A percentile compares a stretch with the other conserved stretches of the same genome.
These are phyloP conservation scores for Fagopyrum esculentum DNA, from an alignment of 148 eudicot genomes.

Conservation along the genomic window DNA sequence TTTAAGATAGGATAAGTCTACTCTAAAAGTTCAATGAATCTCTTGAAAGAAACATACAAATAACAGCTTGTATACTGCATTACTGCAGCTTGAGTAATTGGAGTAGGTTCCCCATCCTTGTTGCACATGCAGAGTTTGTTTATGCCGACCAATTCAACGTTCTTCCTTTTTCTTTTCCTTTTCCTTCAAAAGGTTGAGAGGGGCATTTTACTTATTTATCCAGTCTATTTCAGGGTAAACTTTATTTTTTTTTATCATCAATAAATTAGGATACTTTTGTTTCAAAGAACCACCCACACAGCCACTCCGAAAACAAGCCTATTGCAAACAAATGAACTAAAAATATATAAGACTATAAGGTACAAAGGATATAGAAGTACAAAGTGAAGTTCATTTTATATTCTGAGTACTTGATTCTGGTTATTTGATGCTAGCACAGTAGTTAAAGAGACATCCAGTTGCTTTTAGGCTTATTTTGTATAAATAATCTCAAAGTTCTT, in stretches of 20 bases:
- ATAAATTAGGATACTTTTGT: too few species aligned
- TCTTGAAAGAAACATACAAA: not conserved
- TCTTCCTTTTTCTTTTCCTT: not conserved
- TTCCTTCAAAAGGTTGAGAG: not conserved
- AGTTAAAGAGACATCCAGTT: too few species aligned
- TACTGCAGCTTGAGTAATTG: not conserved
- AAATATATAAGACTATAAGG: too few species aligned
- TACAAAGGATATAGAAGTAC: too few species aligned
- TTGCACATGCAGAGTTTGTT: not conserved
- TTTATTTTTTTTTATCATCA: too few species aligned
- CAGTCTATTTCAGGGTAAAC: not conserved
- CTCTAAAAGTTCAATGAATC: not conserved
- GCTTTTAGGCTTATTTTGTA: too few species aligned
- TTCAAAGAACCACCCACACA: too few species aligned
- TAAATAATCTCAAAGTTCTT: too few species aligned
- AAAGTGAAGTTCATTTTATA: not conserved
- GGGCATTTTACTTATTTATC: not conserved
- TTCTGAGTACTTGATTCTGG: not conserved
- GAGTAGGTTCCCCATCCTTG: constrained; percentile 5
- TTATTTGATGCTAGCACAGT: not conserved
- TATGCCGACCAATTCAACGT: not conserved
- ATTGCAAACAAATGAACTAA: too few species aligned
- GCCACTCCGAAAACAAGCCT: too few species aligned
- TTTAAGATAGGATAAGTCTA: not conserved
- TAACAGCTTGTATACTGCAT: not conserved